Evolutionary conservation across 495 filamentous ascomycete genomes (phyloP).

Genomic region (Ascodesmis nigricans): DNA sequence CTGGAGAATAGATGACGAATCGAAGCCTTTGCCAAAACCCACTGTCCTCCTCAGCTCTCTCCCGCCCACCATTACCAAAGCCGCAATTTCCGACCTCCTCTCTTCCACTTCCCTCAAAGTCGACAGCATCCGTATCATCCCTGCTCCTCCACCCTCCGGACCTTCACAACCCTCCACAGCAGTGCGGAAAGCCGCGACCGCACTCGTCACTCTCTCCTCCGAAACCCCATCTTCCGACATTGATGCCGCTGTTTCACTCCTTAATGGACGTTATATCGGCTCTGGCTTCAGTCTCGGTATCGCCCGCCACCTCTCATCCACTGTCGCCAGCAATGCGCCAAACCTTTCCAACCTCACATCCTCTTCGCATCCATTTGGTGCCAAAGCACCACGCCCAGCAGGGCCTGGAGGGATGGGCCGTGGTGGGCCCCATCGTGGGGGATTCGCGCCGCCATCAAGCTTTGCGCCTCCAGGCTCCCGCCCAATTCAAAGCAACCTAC

Average conservation of each 20-base stretch:
- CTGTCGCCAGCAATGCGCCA: conserved; percentile 37
- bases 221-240: conserved; percentile 75
- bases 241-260: conserved; percentile 48
- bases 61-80: conserved; percentile 26
- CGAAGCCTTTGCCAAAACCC: conserved; percentile 38
- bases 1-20: no score
- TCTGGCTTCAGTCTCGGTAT: conserved; percentile 66
- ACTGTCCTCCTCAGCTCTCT: conserved; percentile 50
- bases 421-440: conserved; percentile 35
- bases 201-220: conserved; percentile 64
- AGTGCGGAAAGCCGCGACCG: conserved; percentile 56
- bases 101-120: conserved; percentile 41
- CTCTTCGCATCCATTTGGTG: conserved; percentile 57
- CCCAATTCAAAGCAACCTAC: conserved; percentile 25
- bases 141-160: conserved; percentile 30
- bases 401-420: conserved; percentile 31
- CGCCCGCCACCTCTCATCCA: conserved; percentile 66
- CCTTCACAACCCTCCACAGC: conserved; percentile 23
- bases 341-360: conserved; percentile 26
- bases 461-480: conserved; percentile 29
- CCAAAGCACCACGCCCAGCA: conserved; percentile 38
- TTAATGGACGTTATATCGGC: conserved; percentile 76
- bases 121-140: conserved; percentile 57
- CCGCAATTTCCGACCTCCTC: conserved; percentile 22
- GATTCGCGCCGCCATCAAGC: conserved; percentile 54